Conservation (phyloP, 306 rosid species). For the Canavalia gladiata region DNA sequence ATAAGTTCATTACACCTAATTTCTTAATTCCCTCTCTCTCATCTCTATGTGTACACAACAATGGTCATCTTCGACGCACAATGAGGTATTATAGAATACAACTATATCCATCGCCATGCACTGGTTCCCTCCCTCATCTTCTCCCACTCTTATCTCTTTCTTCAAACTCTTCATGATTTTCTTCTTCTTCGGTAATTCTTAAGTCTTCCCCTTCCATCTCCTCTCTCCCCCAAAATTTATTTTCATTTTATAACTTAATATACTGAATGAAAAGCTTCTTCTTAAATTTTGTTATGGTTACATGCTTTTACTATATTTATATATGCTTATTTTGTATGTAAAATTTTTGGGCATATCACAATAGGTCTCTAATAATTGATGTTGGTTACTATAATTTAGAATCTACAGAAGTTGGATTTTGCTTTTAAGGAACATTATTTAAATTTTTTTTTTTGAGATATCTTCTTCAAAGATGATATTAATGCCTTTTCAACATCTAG, state of each 20-base stretch:
- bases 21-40: too few species aligned
- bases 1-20: too few species aligned
- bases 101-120: too few species aligned
- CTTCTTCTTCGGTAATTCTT: too few species aligned
- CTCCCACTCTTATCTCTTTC: too few species aligned
- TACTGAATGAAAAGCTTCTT: conserved; percentile 25
- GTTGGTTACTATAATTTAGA: conserved; percentile 80
- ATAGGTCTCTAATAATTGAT: conserved; percentile 77
- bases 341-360: conserved; percentile 81
- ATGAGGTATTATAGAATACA: too few species aligned
- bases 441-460: conserved; percentile 35
- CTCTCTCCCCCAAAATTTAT: conserved; percentile 9
- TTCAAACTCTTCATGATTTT: too few species aligned
- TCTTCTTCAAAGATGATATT: conserved; percentile 20
- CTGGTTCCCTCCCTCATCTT: too few species aligned
- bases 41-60: too few species aligned
- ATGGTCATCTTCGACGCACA: too few species aligned
- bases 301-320: conserved; percentile 34
- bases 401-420: conserved; percentile 85
- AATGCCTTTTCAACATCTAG: conserved; percentile 21
- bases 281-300: conserved; percentile 7
- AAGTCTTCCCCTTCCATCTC: too few species aligned
- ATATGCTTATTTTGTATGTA: conserved; percentile 51
- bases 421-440: conserved; percentile 70
- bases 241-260: conserved; percentile 28